Evolutionary conservation across 2,329 filamentous ascomycete species (phyloP).

Genomic region (Microcyclospora pomicola): DNA sequence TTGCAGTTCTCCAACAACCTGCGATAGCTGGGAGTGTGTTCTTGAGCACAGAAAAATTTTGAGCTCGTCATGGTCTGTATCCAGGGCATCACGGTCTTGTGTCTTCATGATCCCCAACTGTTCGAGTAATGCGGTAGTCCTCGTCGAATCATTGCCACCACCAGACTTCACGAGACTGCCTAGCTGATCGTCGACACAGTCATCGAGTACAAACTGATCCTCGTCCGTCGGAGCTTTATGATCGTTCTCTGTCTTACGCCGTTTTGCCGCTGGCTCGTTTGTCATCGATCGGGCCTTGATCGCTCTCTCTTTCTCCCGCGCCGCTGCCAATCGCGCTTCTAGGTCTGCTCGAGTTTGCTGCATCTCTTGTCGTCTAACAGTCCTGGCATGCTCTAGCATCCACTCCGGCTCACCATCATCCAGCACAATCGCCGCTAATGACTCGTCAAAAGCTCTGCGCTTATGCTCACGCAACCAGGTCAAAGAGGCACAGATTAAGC

Average conservation of each 20-base stretch:
- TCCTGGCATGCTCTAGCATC: slow-evolving; percentile 65
- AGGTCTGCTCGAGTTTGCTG: slow-evolving; percentile 55
- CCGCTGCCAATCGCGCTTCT: slow-evolving; percentile 53
- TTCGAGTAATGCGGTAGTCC: slow-evolving; percentile 61
- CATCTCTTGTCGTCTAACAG: slow-evolving; percentile 53
- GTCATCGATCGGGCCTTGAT: slow-evolving; percentile 37
- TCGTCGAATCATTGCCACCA: slow-evolving; percentile 41
- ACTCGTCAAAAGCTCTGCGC: slow-evolving; percentile 42
- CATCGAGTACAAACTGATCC: slow-evolving; percentile 59
- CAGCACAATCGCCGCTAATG: slow-evolving; percentile 32
- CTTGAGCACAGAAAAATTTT: slow-evolving; percentile 90
- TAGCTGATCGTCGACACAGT: slow-evolving; percentile 51
- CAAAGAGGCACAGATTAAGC: slow-evolving; percentile 74
- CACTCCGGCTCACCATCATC: slow-evolving; percentile 65
- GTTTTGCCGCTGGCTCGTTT: slow-evolving; percentile 34
- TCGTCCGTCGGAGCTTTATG: slow-evolving; percentile 27
- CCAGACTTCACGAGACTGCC: slow-evolving; percentile 2
- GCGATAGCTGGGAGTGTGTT: slow-evolving; percentile 81
- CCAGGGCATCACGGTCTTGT: slow-evolving; percentile 27
- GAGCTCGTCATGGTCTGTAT: slow-evolving; percentile 48
- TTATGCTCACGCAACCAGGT: slow-evolving; percentile 87
- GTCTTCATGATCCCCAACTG: slow-evolving; percentile 33
- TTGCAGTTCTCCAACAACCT: slow-evolving; percentile 72
- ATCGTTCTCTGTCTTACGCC: slow-evolving; percentile 29
- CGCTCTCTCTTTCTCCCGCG: slow-evolving; percentile 49